phyloP scores from a whole-genome alignment of 2,329 filamentous ascomycete genomes.

The Nothophoma quercina region DNA sequence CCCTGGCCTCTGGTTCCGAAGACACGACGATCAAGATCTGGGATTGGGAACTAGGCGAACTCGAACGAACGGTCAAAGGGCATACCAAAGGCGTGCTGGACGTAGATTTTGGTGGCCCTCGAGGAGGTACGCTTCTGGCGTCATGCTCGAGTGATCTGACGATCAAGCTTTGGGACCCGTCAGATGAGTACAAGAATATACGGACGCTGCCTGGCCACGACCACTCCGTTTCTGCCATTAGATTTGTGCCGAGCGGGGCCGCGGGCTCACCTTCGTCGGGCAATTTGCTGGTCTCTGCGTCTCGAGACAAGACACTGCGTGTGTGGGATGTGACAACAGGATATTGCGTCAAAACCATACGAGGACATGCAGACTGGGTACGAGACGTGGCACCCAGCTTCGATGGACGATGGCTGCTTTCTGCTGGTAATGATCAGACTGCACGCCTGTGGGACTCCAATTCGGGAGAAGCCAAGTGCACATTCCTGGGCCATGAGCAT shows the following conservation, averaged over 20 bases:
- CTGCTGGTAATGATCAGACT: slow-evolving; percentile 82
- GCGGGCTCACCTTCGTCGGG: slow-evolving; percentile 79
- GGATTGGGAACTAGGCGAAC: slow-evolving; percentile 94
- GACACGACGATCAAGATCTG: slow-evolving; percentile 96
- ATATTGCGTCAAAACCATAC: slow-evolving; percentile 89
- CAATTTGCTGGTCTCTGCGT: slow-evolving; percentile 86
- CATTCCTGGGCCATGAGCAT: slow-evolving; percentile 86
- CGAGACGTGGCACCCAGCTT: slow-evolving; percentile 82
- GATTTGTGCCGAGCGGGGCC: slow-evolving; percentile 85
- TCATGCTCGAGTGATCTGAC: slow-evolving; percentile 89
- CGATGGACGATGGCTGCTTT: slow-evolving; percentile 84
- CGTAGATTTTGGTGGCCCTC: slow-evolving; percentile 87
- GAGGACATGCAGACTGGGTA: slow-evolving; percentile 90
- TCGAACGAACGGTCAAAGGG: slow-evolving; percentile 89
- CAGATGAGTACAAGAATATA: slow-evolving; percentile 94
- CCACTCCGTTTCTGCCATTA: slow-evolving; percentile 86
- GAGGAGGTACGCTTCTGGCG: slow-evolving; percentile 78
- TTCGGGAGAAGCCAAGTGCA: slow-evolving; percentile 76
- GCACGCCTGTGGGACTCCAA: slow-evolving; percentile 86
- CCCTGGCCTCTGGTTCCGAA: slow-evolving; percentile 87
- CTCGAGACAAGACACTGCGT: slow-evolving; percentile 81
- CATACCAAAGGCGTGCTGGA: slow-evolving; percentile 90
- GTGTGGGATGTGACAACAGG: slow-evolving; percentile 95
- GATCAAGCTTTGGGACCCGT: slow-evolving; percentile 94
- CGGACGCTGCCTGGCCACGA: slow-evolving; percentile 90